Conservation (phyloP, 1,139 yeast genomes). For the Nakaseomyces kungkrabaensis region DNA sequence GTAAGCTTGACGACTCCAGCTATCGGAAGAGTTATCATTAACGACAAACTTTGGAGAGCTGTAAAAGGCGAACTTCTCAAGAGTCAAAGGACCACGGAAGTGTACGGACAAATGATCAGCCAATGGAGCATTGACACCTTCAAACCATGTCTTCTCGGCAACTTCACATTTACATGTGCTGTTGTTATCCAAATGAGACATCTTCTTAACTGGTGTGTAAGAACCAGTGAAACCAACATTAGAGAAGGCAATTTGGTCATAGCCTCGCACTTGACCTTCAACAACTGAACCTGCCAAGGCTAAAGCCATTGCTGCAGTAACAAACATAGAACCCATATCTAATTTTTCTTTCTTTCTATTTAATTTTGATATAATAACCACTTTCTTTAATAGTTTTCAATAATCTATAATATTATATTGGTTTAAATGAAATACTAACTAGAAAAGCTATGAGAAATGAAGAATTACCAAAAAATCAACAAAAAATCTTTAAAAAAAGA, state of each 20-base stretch:
- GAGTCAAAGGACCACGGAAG: constrained; percentile 64
- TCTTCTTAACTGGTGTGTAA: constrained; percentile 47
- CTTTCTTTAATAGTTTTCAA: not conserved
- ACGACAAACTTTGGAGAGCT: constrained; percentile 31
- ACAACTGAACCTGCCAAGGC: not conserved
- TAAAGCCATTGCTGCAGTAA: not conserved
- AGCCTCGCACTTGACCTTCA: constrained; percentile 9
- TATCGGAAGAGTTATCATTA: constrained; percentile 23
- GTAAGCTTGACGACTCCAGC: constrained; percentile 39
- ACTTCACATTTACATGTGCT: constrained; percentile 42
- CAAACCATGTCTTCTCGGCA: constrained; percentile 35
- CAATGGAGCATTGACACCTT: constrained; percentile 58
- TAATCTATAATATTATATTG: not conserved
- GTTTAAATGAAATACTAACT: not conserved
- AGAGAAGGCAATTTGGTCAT: constrained; percentile 40
- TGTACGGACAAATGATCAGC: constrained; percentile 68
- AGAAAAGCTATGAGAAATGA: not conserved
- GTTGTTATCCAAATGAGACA: constrained; percentile 39
- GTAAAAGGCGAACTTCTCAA: constrained; percentile 58
- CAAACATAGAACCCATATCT: not conserved
- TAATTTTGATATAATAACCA: not conserved
- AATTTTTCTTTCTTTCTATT: not conserved
- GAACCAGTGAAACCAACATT: constrained; percentile 62
- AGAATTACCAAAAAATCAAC: not conserved
- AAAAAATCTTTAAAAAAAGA: not conserved